Conservation (phyloP, 2,329 filamentous ascomycete genomes). For the Arthrobotrys sinensis region DNA sequence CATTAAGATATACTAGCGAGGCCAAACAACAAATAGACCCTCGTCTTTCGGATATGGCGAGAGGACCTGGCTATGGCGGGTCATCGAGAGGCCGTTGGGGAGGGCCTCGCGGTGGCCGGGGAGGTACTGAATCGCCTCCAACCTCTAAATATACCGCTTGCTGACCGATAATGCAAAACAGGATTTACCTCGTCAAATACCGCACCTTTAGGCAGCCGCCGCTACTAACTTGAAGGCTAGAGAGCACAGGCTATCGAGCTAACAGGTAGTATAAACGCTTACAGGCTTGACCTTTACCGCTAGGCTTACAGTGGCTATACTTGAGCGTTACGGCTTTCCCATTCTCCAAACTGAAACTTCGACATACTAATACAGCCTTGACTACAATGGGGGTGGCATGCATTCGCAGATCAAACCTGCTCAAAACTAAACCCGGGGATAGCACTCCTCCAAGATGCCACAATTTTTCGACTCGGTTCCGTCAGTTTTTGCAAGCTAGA, state of each 20-base stretch:
- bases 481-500: slow-evolving; percentile 18
- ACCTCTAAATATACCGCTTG: not conserved
- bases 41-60: slow-evolving; percentile 93
- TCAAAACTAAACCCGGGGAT: not conserved
- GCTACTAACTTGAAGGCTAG: slow-evolving; percentile 63
- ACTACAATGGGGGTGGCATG: slow-evolving; percentile 49
- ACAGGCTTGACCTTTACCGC: slow-evolving; percentile 53
- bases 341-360: slow-evolving; percentile 50
- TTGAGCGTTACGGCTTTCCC: slow-evolving; percentile 30
- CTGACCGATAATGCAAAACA: slow-evolving; percentile 11
- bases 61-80: slow-evolving; percentile 88
- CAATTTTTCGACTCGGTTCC: not conserved
- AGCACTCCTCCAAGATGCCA: not conserved
- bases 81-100: slow-evolving; percentile 78
- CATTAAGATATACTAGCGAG: slow-evolving; percentile 73
- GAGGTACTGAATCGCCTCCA: slow-evolving; percentile 55
- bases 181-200: slow-evolving; percentile 65
- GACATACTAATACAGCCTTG: slow-evolving; percentile 28
- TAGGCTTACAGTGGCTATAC: slow-evolving; percentile 19
- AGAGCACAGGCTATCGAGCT: slow-evolving; percentile 57
- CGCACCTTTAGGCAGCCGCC: slow-evolving; percentile 64
- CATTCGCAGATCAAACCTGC: slow-evolving; percentile 28
- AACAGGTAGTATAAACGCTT: slow-evolving; percentile 23
- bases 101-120: slow-evolving; percentile 77
- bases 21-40: slow-evolving; percentile 99